Evolutionary conservation across 768 basidiomycete genomes (phyloP).

Genomic region (Scleroderma bovista): DNA sequence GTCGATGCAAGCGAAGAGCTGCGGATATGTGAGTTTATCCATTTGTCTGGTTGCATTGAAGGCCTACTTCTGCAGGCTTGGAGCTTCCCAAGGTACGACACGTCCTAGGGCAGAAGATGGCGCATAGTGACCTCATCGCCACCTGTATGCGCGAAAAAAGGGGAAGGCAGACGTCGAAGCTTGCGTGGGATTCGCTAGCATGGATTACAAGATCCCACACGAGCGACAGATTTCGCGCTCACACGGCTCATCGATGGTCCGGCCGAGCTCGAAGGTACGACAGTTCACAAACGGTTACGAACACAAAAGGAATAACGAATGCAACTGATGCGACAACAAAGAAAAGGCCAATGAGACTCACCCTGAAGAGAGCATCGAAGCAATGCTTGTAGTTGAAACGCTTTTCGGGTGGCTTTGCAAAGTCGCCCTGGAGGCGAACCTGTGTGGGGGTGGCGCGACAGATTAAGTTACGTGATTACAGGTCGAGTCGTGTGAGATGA

Average conservation of each 20-base stretch:
- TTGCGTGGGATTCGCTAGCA: too few species aligned
- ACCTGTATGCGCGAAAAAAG: too few species aligned
- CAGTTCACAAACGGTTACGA: not conserved
- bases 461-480: slow-evolving; percentile 5
- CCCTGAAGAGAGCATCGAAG: slow-evolving; percentile 81
- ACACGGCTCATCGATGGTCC: not conserved
- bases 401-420: slow-evolving; percentile 83
- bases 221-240: too few species aligned
- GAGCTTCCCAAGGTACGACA: too few species aligned
- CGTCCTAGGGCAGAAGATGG: too few species aligned
- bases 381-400: slow-evolving; percentile 88
- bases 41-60: too few species aligned
- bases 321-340: not conserved
- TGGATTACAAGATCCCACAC: too few species aligned
- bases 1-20: not conserved
- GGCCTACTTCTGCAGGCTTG: too few species aligned
- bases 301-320: not conserved
- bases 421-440: slow-evolving; percentile 86
- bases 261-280: not conserved
- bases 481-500: slow-evolving; percentile 3
- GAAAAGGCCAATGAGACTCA: slow-evolving; percentile 35
- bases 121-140: too few species aligned
- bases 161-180: too few species aligned
- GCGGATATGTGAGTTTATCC: not conserved
- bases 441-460: slow-evolving; percentile 11